Evolutionary conservation across 1,139 yeast species (phyloP).

Genomic region (Kurtzmaniella natalensis): DNA sequence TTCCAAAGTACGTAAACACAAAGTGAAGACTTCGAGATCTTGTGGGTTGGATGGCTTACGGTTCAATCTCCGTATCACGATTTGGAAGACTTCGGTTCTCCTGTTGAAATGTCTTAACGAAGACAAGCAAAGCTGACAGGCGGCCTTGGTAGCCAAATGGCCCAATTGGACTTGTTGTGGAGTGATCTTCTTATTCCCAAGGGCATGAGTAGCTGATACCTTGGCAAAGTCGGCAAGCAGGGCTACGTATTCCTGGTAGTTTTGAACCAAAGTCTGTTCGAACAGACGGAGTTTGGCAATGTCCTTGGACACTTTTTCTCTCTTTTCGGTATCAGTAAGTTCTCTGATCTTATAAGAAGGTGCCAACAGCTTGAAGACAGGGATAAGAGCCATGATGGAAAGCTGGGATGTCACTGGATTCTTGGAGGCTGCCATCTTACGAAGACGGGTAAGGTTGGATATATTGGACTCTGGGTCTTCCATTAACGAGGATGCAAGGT

Average conservation of each 20-base stretch:
- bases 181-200: conserved; percentile 34
- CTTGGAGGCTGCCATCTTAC: conserved; percentile 67
- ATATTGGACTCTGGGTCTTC: conserved; percentile 91
- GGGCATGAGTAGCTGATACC: conserved; percentile 36
- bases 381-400: conserved; percentile 73
- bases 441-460: conserved; percentile 58
- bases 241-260: conserved; percentile 68
- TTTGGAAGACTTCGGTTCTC: conserved; percentile 64
- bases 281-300: conserved; percentile 70
- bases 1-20: conserved; percentile 64
- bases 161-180: conserved; percentile 46
- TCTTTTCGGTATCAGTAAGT: conserved; percentile 72
- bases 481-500: conserved; percentile 67
- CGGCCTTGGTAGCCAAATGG: conserved; percentile 62
- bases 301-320: conserved; percentile 79
- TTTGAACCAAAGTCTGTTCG: conserved; percentile 70
- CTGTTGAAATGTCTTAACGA: conserved; percentile 77
- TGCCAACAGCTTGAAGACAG: conserved; percentile 78
- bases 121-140: conserved; percentile 65
- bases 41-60: conserved; percentile 43
- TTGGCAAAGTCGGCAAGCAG: conserved; percentile 42
- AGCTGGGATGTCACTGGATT: conserved; percentile 69
- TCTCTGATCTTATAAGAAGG: conserved; percentile 89
- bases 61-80: conserved; percentile 64
- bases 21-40: conserved; percentile 49